A percentile compares a stretch with the other conserved stretches of the same genome.
Evolutionary conservation across 169 alveolate species (phyloP).

Genomic region (Cryptosporidium bovis): DNA sequence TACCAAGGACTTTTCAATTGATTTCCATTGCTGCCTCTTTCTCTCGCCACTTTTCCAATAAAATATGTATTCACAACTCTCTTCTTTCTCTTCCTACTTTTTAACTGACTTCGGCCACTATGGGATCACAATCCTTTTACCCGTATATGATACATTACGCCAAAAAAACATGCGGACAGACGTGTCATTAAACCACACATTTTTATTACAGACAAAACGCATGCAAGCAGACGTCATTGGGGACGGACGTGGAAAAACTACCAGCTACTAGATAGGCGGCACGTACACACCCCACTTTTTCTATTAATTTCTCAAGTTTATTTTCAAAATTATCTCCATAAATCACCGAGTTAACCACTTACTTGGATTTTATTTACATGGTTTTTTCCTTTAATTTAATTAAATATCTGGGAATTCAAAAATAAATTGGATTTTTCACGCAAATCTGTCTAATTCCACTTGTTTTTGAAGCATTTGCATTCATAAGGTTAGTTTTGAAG

Average conservation of each 20-base stretch:
- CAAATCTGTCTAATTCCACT: too few species aligned
- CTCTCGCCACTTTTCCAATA: slow-evolving; percentile 19
- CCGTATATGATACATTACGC: slow-evolving; percentile 73
- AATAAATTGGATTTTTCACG: too few species aligned
- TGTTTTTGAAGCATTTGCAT: too few species aligned
- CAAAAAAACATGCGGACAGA: slow-evolving; percentile 70
- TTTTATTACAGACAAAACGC: slow-evolving; percentile 68
- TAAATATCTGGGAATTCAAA: too few species aligned
- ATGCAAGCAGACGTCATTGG: slow-evolving; percentile 74
- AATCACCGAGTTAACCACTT: too few species aligned
- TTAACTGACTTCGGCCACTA: slow-evolving; percentile 61
- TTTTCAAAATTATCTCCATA: too few species aligned
- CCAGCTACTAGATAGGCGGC: slow-evolving; percentile 35
- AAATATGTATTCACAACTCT: slow-evolving; percentile 22
- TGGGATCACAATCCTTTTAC: slow-evolving; percentile 69
- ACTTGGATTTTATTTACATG: too few species aligned
- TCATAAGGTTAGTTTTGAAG: too few species aligned
- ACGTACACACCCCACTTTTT: slow-evolving; percentile 8
- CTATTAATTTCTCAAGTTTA: too few species aligned
- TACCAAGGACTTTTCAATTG: slow-evolving; percentile 47
- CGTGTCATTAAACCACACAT: slow-evolving; percentile 74
- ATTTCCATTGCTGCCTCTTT: slow-evolving; percentile 37
- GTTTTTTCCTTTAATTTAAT: too few species aligned
- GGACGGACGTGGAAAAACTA: slow-evolving; percentile 73
- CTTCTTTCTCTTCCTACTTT: slow-evolving; percentile 38